A percentile compares a stretch with the other conserved stretches of the same genome.
These are phyloP conservation scores for Trametes sanguinea DNA, from an alignment of 768 basidiomycete genomes.

Conservation along the genomic window DNA sequence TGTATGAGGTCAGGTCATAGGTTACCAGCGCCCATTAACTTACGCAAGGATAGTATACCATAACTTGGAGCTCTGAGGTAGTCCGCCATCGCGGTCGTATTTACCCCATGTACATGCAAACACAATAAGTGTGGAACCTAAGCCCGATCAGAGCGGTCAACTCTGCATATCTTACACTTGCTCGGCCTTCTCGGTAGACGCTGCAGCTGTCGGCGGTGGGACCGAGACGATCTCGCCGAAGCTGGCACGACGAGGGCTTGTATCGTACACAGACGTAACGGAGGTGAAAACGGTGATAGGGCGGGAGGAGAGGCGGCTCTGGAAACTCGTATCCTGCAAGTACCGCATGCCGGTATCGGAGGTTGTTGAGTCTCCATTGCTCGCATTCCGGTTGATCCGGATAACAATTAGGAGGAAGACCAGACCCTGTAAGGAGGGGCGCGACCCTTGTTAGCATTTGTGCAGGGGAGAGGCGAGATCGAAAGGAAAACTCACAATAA, in stretches of 20 bases:
- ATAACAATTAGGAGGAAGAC: constrained; percentile 17
- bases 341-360: constrained; percentile 7
- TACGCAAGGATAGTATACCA: too few relatives aligned
- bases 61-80: too few relatives aligned
- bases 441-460: not conserved
- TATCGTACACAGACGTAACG: constrained; percentile 1
- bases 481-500: constrained; percentile 7
- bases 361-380: not conserved
- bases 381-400: constrained; percentile 11
- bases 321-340: constrained; percentile 3
- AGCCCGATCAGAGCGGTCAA: too few relatives aligned
- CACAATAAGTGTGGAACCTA: too few relatives aligned
- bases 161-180: not conserved
- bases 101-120: too few relatives aligned
- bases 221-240: constrained; percentile 1
- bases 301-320: constrained; percentile 5
- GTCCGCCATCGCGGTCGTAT: too few relatives aligned
- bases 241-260: constrained; percentile 6
- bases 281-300: constrained; percentile 2
- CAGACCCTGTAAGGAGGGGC: constrained; percentile 1
- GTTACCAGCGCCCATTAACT: too few relatives aligned
- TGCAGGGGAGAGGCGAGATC: too few relatives aligned
- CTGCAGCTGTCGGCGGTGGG: not conserved
- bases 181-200: not conserved
- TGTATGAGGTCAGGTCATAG: too few relatives aligned